These are phyloP conservation scores for Sordariomycetes sp. DNA, from an alignment of 2,329 filamentous ascomycete species.

Conservation along the genomic window DNA sequence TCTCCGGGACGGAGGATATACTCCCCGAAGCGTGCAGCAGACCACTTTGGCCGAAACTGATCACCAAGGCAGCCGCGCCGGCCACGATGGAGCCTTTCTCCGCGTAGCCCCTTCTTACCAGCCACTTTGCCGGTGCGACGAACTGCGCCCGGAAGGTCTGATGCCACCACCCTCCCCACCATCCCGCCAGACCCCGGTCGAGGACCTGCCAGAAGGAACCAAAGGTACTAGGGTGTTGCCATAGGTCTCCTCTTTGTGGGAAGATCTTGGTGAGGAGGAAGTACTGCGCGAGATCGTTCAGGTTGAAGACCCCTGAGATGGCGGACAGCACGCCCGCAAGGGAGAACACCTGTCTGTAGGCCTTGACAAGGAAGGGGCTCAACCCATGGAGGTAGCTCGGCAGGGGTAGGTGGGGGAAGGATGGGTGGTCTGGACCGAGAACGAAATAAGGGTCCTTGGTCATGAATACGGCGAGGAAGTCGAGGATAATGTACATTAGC, in stretches of 20 bases:
- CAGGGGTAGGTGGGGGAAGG: conserved; percentile 17
- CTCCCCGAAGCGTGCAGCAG: conserved; percentile 64
- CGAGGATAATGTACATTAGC: conserved; percentile 56
- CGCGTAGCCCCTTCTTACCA: conserved; percentile 31
- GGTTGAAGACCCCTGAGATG: conserved; percentile 50
- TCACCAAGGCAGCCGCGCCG: conserved; percentile 17
- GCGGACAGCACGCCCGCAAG: conserved; percentile 48
- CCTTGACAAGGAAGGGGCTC: conserved; percentile 34
- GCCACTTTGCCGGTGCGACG: conserved; percentile 43
- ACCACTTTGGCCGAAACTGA: conserved; percentile 55
- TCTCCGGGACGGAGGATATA: conserved; percentile 49
- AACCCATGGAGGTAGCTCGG: conserved; percentile 33
- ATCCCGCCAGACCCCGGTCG: conserved; percentile 65
- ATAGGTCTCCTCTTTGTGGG: conserved; percentile 38
- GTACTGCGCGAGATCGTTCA: conserved; percentile 49
- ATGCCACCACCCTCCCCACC: conserved; percentile 87
- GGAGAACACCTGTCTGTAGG: conserved; percentile 48
- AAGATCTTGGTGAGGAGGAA: conserved; percentile 39
- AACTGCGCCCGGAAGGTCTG: conserved; percentile 77
- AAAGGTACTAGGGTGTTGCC: conserved; percentile 45
- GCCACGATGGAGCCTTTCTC: conserved; percentile 15
- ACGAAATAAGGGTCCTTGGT: conserved; percentile 74
- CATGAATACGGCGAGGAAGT: conserved; percentile 59
- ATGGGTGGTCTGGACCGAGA: conserved; percentile 31
- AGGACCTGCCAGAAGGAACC: conserved; percentile 47